Evolutionary conservation across 306 rosid genomes (phyloP).

Genomic region (Ziziphus jujuba): DNA sequence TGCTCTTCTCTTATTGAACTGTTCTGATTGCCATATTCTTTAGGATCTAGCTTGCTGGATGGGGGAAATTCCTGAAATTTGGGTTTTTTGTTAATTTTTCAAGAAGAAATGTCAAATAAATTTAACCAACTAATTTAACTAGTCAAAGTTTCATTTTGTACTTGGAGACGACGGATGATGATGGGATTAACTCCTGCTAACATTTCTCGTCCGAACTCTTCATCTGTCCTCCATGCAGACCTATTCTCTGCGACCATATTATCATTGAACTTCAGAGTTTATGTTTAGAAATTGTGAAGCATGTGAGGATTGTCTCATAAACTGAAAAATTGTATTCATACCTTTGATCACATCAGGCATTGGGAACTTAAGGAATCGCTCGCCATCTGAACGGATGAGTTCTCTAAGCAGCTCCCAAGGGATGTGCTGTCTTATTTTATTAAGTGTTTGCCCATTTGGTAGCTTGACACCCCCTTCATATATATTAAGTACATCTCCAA

Average conservation of each 20-base stretch:
- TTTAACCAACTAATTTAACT: neutral
- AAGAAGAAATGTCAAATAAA: conserved; percentile 6
- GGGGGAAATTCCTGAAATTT: conserved; percentile 80
- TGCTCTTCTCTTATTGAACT: conserved; percentile 65
- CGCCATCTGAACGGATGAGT: conserved; percentile 80
- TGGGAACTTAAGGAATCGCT: conserved; percentile 70
- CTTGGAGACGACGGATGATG: conserved; percentile 66
- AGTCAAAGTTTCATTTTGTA: conserved; percentile 23
- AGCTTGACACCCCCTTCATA: conserved; percentile 61
- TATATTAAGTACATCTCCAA: conserved; percentile 61
- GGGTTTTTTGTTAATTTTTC: conserved; percentile 7
- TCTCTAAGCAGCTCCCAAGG: conserved; percentile 83
- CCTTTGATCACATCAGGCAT: conserved; percentile 85
- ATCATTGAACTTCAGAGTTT: neutral
- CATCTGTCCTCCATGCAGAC: conserved; percentile 92
- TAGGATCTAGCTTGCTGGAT: conserved; percentile 61
- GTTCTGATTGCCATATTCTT: conserved; percentile 64
- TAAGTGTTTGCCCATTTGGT: conserved; percentile 45
- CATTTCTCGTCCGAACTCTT: conserved; percentile 91
- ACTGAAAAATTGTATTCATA: conserved; percentile 22
- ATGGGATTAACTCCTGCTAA: conserved; percentile 96
- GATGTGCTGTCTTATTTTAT: conserved; percentile 49
- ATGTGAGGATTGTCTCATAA: neutral
- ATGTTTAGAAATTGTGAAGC: neutral
- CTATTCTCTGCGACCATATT: conserved; percentile 43